Evolutionary conservation across 805 yeast species (phyloP).

Genomic region (Monosporozyma aquatica): DNA sequence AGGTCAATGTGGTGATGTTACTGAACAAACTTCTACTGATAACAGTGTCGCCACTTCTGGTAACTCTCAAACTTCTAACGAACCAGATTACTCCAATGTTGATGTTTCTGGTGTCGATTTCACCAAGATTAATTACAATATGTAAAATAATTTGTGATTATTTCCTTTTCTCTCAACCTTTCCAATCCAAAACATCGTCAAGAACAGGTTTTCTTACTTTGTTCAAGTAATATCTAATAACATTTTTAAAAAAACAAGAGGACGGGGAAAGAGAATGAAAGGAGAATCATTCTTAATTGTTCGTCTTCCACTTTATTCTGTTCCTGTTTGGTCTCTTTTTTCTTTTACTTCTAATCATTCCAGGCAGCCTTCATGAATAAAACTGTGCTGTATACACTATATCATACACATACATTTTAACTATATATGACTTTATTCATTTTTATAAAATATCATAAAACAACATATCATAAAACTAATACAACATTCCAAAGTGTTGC

Average conservation of each 20-base stretch:
- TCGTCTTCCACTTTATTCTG: too few relatives aligned
- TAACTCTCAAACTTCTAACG: background rate
- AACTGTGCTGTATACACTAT: background rate
- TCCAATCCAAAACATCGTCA: background rate
- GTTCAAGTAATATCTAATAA: too few relatives aligned
- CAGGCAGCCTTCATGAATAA: too few relatives aligned
- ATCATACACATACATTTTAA: too few relatives aligned
- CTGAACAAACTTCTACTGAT: background rate
- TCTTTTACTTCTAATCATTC: too few relatives aligned
- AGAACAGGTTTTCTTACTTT: background rate
- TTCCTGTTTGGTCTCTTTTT: too few relatives aligned
- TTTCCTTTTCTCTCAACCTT: too few relatives aligned
- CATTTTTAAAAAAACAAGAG: too few relatives aligned
- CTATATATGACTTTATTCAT: background rate
- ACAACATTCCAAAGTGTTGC: too few relatives aligned
- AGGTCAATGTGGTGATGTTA: conserved; percentile 43
- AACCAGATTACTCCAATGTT: background rate
- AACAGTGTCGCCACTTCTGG: background rate
- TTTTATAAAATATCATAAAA: background rate
- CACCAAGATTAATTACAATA: background rate
- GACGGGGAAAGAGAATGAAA: too few relatives aligned
- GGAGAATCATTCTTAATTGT: too few relatives aligned
- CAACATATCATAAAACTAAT: background rate
- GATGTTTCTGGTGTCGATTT: conserved; percentile 1
- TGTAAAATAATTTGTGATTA: too few relatives aligned